These are phyloP conservation scores for Cryptococcus wingfieldii DNA, from an alignment of 1,284 basidiomycete genomes.

Conservation along the genomic window DNA sequence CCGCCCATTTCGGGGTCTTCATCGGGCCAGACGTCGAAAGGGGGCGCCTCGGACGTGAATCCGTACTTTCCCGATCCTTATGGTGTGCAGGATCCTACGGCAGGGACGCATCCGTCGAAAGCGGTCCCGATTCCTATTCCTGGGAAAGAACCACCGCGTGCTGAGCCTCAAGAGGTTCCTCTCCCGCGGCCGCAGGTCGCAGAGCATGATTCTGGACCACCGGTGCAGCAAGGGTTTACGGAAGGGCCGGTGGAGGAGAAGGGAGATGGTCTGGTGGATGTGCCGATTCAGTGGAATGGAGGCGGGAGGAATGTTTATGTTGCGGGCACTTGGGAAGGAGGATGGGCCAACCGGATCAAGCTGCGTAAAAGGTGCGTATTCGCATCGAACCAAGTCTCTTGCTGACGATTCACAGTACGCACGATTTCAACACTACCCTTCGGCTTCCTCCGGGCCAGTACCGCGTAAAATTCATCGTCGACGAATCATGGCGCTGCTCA, in stretches of 20 bases:
- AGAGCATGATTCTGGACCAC: neutral
- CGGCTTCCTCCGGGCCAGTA: slow-evolving; percentile 83
- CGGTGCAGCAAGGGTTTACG: neutral
- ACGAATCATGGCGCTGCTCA: slow-evolving; percentile 74
- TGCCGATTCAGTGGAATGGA: slow-evolving; percentile 48
- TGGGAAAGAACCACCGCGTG: slow-evolving; percentile 7
- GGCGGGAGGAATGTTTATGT: slow-evolving; percentile 54
- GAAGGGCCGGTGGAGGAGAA: slow-evolving; percentile 13
- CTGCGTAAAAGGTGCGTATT: slow-evolving; percentile 48
- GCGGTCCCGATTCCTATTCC: slow-evolving; percentile 26
- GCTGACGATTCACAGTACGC: slow-evolving; percentile 28
- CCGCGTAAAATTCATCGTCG: slow-evolving; percentile 93
- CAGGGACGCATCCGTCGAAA: neutral
- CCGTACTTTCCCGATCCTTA: slow-evolving; percentile 36
- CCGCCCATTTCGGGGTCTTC: slow-evolving; percentile 10
- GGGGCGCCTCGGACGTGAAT: slow-evolving; percentile 11
- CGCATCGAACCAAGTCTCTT: neutral
- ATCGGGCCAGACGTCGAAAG: neutral
- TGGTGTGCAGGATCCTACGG: neutral
- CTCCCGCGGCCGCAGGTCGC: slow-evolving; percentile 7
- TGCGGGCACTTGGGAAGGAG: slow-evolving; percentile 58
- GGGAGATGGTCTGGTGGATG: slow-evolving; percentile 38
- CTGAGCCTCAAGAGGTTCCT: slow-evolving; percentile 23
- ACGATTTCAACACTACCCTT: slow-evolving; percentile 51
- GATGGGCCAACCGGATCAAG: slow-evolving; percentile 56